Evolutionary conservation across 805 yeast species (phyloP).

Genomic region (Phaffomyces opuntiae): DNA sequence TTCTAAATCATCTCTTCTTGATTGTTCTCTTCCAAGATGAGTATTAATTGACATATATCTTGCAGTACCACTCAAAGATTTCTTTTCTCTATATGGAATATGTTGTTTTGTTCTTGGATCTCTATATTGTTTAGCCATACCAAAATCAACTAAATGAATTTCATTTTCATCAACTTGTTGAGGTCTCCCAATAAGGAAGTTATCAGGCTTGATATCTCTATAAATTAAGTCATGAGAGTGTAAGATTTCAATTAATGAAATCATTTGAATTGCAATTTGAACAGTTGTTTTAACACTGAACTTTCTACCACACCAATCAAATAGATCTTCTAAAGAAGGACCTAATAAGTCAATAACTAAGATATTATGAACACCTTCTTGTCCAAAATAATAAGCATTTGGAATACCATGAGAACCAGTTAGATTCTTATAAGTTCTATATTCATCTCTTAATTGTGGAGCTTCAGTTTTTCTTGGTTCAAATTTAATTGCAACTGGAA

Average conservation of each 20-base stretch:
- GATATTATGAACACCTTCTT: slow-evolving; percentile 76
- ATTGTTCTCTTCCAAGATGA: slow-evolving; percentile 80
- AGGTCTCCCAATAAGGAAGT: slow-evolving; percentile 64
- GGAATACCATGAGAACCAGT: slow-evolving; percentile 70
- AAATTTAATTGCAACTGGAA: slow-evolving; percentile 68
- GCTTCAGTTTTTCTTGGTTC: slow-evolving; percentile 79
- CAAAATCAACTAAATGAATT: slow-evolving; percentile 73
- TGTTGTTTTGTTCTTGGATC: slow-evolving; percentile 76
- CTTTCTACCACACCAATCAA: slow-evolving; percentile 82
- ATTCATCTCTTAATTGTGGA: slow-evolving; percentile 78
- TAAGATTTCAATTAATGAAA: slow-evolving; percentile 59
- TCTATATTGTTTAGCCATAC: slow-evolving; percentile 82
- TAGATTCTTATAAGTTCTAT: slow-evolving; percentile 66
- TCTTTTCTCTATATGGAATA: slow-evolving; percentile 75
- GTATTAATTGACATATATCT: slow-evolving; percentile 85
- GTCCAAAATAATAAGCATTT: slow-evolving; percentile 79
- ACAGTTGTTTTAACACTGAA: slow-evolving; percentile 69
- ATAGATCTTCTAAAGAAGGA: slow-evolving; percentile 75
- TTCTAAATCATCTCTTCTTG: slow-evolving; percentile 77
- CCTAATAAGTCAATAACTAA: slow-evolving; percentile 71
- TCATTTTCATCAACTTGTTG: slow-evolving; percentile 54
- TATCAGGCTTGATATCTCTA: slow-evolving; percentile 81
- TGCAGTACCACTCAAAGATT: slow-evolving; percentile 78
- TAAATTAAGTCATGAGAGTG: slow-evolving; percentile 74
- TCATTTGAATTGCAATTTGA: slow-evolving; percentile 73